These are phyloP conservation scores for Populus deltoides DNA, from an alignment of 345 rosid genomes.

Conservation along the genomic window DNA sequence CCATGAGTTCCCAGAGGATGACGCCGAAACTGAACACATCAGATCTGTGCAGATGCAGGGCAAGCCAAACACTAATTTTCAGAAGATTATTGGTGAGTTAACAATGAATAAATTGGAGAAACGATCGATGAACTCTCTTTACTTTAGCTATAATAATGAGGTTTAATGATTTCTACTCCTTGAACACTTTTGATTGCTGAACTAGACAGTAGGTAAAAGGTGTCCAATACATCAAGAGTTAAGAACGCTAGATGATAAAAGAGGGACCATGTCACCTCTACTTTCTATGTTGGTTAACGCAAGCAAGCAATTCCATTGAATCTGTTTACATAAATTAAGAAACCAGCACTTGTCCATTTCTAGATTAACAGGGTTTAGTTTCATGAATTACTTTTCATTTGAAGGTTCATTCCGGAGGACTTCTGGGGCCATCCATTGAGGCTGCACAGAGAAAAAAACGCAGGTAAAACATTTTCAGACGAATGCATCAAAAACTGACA, in stretches of 20 bases:
- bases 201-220: background rate
- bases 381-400: constrained; percentile 61
- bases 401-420: constrained; percentile 84
- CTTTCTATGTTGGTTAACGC: background rate
- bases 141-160: background rate
- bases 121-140: background rate
- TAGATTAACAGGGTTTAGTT: background rate
- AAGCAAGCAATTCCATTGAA: background rate
- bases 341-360: background rate
- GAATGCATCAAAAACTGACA: background rate
- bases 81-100: background rate
- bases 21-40: constrained; percentile 90
- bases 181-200: background rate
- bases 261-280: background rate
- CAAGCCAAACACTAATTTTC: background rate
- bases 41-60: constrained; percentile 45
- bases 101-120: background rate
- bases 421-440: constrained; percentile 99
- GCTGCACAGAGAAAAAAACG: constrained; percentile 44
- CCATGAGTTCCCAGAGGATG: constrained; percentile 81
- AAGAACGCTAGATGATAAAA: background rate
- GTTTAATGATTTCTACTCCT: background rate
- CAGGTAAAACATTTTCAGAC: background rate
- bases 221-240: background rate
- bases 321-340: background rate